A percentile compares a stretch with the other conserved stretches of the same genome.
Evolutionary conservation across 2,329 filamentous ascomycete genomes (phyloP).

Genomic region (Herpotrichia juniperi): DNA sequence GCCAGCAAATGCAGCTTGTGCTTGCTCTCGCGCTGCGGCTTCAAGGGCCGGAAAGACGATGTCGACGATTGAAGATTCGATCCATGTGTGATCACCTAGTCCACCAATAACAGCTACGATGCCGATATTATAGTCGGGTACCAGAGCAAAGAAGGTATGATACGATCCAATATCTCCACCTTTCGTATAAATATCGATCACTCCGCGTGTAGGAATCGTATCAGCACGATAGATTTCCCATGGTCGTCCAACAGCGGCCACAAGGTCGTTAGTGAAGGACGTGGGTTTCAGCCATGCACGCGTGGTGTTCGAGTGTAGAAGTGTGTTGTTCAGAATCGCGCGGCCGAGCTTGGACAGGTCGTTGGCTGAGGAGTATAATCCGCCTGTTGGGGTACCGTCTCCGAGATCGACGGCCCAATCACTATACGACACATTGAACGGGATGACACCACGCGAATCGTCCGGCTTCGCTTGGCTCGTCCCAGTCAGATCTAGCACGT

Average conservation of each 20-base stretch:
- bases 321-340: slow-evolving; percentile 46
- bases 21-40: slow-evolving; percentile 31
- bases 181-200: slow-evolving; percentile 51
- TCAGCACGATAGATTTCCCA: slow-evolving; percentile 48
- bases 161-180: slow-evolving; percentile 50
- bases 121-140: slow-evolving; percentile 53
- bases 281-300: slow-evolving; percentile 51
- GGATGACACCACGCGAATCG: slow-evolving; percentile 14
- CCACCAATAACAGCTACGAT: slow-evolving; percentile 48
- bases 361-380: slow-evolving; percentile 41
- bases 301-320: slow-evolving; percentile 42
- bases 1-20: slow-evolving; percentile 29
- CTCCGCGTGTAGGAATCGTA: slow-evolving; percentile 11
- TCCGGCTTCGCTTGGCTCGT: slow-evolving; percentile 43
- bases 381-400: slow-evolving; percentile 25
- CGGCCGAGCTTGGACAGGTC: slow-evolving; percentile 47
- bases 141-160: slow-evolving; percentile 45
- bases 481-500: slow-evolving; percentile 50
- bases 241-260: slow-evolving; percentile 42
- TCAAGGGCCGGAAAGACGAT: slow-evolving; percentile 26
- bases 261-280: slow-evolving; percentile 41
- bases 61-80: slow-evolving; percentile 16
- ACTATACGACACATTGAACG: slow-evolving; percentile 1
- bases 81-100: neutral
- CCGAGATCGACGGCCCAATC: slow-evolving; percentile 1